Conservation (phyloP, 1,284 basidiomycete genomes). For the Violaceomyces palustris region DNA sequence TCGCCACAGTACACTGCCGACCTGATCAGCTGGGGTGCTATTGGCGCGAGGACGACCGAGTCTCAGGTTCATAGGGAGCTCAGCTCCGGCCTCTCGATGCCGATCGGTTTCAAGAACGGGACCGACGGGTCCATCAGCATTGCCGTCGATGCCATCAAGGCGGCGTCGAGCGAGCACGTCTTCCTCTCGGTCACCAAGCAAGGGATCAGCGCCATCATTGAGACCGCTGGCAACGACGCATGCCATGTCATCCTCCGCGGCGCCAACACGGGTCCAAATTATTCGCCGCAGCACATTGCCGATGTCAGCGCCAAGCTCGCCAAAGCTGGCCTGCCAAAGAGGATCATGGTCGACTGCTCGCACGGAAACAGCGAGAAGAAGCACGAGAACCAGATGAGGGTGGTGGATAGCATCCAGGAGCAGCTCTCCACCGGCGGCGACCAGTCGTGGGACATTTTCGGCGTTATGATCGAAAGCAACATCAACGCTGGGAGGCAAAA, state of each 20-base stretch:
- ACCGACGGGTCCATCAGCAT: constrained; percentile 51
- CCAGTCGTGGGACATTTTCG: constrained; percentile 66
- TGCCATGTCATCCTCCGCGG: constrained; percentile 52
- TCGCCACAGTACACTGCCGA: constrained; percentile 93
- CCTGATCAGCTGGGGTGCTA: constrained; percentile 93
- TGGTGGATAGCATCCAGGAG: constrained; percentile 58
- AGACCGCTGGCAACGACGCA: constrained; percentile 49
- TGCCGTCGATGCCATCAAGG: constrained; percentile 94
- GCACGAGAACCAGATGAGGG: constrained; percentile 60
- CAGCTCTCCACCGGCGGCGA: constrained; percentile 31
- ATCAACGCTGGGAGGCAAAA: constrained; percentile 60
- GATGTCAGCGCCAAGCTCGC: constrained; percentile 29
- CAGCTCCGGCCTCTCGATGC: constrained; percentile 78
- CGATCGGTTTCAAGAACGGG: constrained; percentile 69
- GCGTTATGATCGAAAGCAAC: constrained; percentile 96
- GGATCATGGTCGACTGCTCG: constrained; percentile 70
- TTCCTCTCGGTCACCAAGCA: constrained; percentile 98
- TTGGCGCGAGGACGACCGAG: constrained; percentile 72
- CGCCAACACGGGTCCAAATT: constrained; percentile 50
- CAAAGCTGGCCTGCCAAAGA: constrained; percentile 23
- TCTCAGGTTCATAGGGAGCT: constrained; percentile 88
- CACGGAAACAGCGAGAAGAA: constrained; percentile 65
- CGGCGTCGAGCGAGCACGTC: constrained; percentile 82
- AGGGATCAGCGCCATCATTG: constrained; percentile 58
- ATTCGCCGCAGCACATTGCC: constrained; percentile 34